Conservation (phyloP, 495 filamentous ascomycete species). For the Pyronema omphalodes region DNA sequence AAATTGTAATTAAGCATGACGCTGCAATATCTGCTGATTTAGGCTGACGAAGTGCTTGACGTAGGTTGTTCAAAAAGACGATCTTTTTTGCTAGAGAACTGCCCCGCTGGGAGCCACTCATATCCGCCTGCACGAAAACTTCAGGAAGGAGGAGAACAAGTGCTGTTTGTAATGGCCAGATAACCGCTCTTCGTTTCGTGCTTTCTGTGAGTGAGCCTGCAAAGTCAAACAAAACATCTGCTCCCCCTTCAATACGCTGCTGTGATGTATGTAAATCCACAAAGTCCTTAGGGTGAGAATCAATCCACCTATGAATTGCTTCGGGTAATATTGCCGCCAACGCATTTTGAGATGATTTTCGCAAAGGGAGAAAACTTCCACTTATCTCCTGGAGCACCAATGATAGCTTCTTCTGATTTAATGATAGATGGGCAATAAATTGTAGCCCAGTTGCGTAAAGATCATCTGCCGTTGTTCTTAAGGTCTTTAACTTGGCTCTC, state of each 20-base stretch:
- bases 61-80: constrained; percentile 39
- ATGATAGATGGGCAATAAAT: constrained; percentile 39
- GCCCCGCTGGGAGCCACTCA: constrained; percentile 36
- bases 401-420: constrained; percentile 40
- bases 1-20: constrained; percentile 40
- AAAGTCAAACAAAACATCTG: constrained; percentile 48
- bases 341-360: constrained; percentile 41
- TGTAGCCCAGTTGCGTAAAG: constrained; percentile 33
- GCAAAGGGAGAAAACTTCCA: constrained; percentile 42
- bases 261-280: constrained; percentile 38
- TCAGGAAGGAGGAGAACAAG: constrained; percentile 43
- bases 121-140: constrained; percentile 44
- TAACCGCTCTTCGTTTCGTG: constrained; percentile 32
- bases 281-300: constrained; percentile 43
- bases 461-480: constrained; percentile 31
- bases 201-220: constrained; percentile 37
- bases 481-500: constrained; percentile 29
- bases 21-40: constrained; percentile 38
- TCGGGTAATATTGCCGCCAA: constrained; percentile 39
- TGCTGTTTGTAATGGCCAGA: constrained; percentile 43
- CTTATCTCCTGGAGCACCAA: constrained; percentile 42
- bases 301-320: constrained; percentile 43
- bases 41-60: constrained; percentile 36
- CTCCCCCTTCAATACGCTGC: constrained; percentile 39
- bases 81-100: constrained; percentile 41